phyloP scores from a whole-genome alignment of 2,329 filamentous ascomycete species.

The Cordyceps pruinosa region DNA sequence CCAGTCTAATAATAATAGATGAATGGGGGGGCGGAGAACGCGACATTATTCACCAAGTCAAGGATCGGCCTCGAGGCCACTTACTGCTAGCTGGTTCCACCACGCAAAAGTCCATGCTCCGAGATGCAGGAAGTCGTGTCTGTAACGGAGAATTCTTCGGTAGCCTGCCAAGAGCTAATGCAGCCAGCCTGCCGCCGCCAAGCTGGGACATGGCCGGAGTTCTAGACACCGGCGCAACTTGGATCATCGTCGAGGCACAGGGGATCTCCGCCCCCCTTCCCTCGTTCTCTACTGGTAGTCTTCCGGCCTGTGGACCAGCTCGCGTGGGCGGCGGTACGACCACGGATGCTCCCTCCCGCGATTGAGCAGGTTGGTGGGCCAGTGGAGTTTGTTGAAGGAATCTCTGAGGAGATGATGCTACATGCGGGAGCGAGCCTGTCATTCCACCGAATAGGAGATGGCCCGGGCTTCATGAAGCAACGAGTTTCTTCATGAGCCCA shows the following conservation, averaged over 20 bases:
- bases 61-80: background rate
- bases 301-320: constrained; percentile 1
- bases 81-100: background rate
- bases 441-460: background rate
- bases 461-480: background rate
- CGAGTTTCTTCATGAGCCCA: background rate
- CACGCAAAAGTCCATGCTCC: background rate
- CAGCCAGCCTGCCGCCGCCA: background rate
- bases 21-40: background rate
- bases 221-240: background rate
- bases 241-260: background rate
- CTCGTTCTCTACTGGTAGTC: background rate
- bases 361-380: background rate
- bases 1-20: background rate
- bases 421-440: background rate
- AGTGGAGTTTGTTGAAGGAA: background rate
- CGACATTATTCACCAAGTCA: background rate
- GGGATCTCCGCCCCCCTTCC: background rate
- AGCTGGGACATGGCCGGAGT: background rate
- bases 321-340: background rate
- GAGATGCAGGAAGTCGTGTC: background rate
- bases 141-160: background rate
- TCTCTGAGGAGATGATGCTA: background rate
- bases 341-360: constrained; percentile 1
- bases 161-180: background rate